Evolutionary conservation across 257 asterid species (phyloP).

Genomic region (Sherardia arvensis): DNA sequence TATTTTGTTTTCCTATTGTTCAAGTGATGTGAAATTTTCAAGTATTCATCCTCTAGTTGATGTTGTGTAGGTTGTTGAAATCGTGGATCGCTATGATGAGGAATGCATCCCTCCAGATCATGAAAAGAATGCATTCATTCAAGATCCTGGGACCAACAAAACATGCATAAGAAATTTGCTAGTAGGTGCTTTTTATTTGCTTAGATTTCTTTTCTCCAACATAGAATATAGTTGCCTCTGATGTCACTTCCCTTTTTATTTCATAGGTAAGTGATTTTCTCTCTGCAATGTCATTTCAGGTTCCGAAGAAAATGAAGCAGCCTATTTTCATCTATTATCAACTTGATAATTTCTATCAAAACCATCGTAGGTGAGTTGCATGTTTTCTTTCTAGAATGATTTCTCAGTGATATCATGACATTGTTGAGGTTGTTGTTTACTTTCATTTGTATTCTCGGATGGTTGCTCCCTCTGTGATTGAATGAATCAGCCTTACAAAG

Average conservation of each 20-base stretch:
- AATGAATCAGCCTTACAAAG: background rate
- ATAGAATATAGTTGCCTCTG: background rate
- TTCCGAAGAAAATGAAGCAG: conserved; percentile 65
- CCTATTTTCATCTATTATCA: conserved; percentile 77
- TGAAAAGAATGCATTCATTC: conserved; percentile 42
- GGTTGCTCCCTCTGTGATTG: background rate
- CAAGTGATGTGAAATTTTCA: background rate
- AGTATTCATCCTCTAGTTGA: background rate
- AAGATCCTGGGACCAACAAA: conserved; percentile 29
- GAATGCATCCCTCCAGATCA: conserved; percentile 38
- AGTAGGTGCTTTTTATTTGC: conserved; percentile 27
- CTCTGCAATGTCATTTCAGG: conserved; percentile 24
- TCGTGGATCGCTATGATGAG: conserved; percentile 61
- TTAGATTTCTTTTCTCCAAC: background rate
- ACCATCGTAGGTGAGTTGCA: conserved; percentile 69
- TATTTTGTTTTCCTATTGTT: background rate
- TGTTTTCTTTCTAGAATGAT: conserved; percentile 1
- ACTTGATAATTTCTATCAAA: conserved; percentile 74
- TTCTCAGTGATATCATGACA: background rate
- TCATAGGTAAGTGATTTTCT: background rate
- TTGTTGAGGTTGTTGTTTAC: too few species aligned
- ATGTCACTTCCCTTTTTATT: background rate
- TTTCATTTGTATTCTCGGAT: background rate
- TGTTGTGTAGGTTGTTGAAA: conserved; percentile 61
- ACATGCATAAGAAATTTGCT: conserved; percentile 40